Evolutionary conservation across 2,329 filamentous ascomycete species (phyloP), one percentile per base, ranked within the genome.

Genomic region (Fusarium sambucinum): DNA sequence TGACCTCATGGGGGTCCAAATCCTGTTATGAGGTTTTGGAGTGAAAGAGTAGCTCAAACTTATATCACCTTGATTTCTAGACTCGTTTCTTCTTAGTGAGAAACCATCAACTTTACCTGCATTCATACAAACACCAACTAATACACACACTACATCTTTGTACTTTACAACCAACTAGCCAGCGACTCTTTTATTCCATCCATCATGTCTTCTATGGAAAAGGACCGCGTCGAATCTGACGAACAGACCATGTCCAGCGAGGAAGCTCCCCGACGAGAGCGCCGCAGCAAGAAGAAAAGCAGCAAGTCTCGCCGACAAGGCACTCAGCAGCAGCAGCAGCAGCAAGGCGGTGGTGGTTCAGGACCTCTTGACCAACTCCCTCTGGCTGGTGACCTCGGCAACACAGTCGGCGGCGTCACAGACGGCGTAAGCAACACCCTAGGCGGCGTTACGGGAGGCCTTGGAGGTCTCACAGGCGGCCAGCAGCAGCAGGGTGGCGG

Each of bases 371-470:
- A 81, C 70, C 73, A 75, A 57, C 76, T 82, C 38, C 76, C 77
- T 41, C 73, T 82, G 37, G 77, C 73, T 68, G 77, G 76, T 54
- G 74, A 74, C 27, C 69, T 78, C 4, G 75, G 75, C 67, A 77
- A 78, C 50, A 75, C 80, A 14, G 73, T 80, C 55, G 76, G 78
- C 66, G 77, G 79, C 47, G 80, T 80, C 32, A 80, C 81, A n/a
- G 78, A 79, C 63, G 77, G 79, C 48, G 80, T 80, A 35, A 79
- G 80, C 23, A 78, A 80, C 69, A 77, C 79, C 6, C 77, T 84
- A 25, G 82, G 82, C 56, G 74, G 75, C 66, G 74, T 83, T 16
- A 78, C 80, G 17, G 77, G 77, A 62, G 72, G 75, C 46, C 78
- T 78, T 41, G 72, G 81, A 48, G 75, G 80, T 65, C 74, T 80